These are phyloP conservation scores for Aspergillus brunneoviolaceus DNA, from an alignment of 2,329 filamentous ascomycete genomes.

Conservation along the genomic window DNA sequence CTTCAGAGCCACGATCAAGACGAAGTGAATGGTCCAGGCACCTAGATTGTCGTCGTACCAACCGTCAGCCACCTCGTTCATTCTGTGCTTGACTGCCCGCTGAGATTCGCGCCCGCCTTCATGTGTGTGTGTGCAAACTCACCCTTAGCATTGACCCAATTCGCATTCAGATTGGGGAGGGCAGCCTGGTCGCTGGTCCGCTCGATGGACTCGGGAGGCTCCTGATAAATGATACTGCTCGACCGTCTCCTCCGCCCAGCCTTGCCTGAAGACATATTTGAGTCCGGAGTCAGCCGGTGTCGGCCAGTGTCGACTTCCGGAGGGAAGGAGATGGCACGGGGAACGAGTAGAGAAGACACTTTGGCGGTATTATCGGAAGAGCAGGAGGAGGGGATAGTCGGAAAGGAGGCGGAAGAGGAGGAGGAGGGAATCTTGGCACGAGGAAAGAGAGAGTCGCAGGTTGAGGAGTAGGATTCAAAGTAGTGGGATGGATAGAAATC, in stretches of 20 bases:
- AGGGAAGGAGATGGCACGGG: conserved; percentile 89
- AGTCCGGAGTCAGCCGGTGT: conserved; percentile 56
- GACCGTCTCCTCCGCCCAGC: conserved; percentile 83
- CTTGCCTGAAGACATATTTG: conserved; percentile 63
- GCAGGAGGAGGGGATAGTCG: conserved; percentile 22
- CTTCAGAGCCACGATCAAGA: conserved; percentile 87
- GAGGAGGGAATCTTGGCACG: conserved; percentile 11
- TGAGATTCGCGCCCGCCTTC: not conserved
- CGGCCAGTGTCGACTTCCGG: conserved; percentile 71
- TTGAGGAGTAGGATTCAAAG: conserved; percentile 18
- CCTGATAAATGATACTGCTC: conserved; percentile 97
- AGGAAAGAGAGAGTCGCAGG: conserved; percentile 24
- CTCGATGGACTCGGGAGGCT: conserved; percentile 93
- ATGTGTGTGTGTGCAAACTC: conserved; percentile 34
- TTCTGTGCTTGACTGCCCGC: not conserved
- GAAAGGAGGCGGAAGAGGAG: conserved; percentile 11
- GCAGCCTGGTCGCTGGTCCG: conserved; percentile 96
- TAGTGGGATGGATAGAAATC: not conserved
- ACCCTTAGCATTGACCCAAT: conserved; percentile 99
- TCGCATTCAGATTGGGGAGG: conserved; percentile 91
- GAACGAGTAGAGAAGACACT: conserved; percentile 88
- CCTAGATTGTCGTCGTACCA: conserved; percentile 54
- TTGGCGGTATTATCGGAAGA: conserved; percentile 73
- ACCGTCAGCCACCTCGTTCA: conserved; percentile 18
- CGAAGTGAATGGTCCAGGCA: conserved; percentile 96